Evolutionary conservation across 352 stramenopile genomes (phyloP).

Genomic region (Pythium vanterpoolii): DNA sequence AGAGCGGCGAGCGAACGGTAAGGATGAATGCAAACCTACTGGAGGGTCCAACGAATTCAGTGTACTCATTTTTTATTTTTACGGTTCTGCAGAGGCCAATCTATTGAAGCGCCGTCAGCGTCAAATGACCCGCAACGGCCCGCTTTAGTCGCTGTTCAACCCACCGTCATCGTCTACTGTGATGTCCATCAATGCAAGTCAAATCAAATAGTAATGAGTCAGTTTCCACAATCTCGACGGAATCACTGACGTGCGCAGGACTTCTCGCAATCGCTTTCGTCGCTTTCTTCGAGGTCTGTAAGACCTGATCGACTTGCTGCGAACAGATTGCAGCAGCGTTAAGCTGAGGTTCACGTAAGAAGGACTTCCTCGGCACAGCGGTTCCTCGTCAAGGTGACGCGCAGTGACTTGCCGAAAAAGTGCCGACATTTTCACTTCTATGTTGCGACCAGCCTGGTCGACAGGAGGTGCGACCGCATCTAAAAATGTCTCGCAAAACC

Average conservation of each 20-base stretch:
- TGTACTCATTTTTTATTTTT: neutral
- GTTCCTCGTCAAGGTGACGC: too few relatives aligned
- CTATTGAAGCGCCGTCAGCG: constrained; percentile 15
- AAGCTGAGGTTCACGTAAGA: too few relatives aligned
- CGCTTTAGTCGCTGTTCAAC: neutral
- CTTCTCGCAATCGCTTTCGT: too few relatives aligned
- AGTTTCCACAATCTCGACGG: neutral
- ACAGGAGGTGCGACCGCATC: too few relatives aligned
- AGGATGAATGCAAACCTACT: neutral
- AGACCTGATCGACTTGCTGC: too few relatives aligned
- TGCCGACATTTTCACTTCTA: too few relatives aligned
- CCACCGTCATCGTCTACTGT: neutral
- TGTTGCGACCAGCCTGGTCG: too few relatives aligned
- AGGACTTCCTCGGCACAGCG: too few relatives aligned
- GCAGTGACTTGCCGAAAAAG: too few relatives aligned
- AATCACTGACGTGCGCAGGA: neutral
- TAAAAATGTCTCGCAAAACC: neutral
- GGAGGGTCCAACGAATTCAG: neutral
- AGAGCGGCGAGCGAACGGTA: constrained; percentile 8
- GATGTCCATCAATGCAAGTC: neutral
- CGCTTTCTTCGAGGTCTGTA: too few relatives aligned
- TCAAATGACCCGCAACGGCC: constrained; percentile 12
- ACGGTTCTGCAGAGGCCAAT: constrained; percentile 11
- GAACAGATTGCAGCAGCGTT: too few relatives aligned
- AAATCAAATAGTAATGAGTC: neutral